Conservation (phyloP, 345 rosid species). For the Gynandropsis gynandra region DNA sequence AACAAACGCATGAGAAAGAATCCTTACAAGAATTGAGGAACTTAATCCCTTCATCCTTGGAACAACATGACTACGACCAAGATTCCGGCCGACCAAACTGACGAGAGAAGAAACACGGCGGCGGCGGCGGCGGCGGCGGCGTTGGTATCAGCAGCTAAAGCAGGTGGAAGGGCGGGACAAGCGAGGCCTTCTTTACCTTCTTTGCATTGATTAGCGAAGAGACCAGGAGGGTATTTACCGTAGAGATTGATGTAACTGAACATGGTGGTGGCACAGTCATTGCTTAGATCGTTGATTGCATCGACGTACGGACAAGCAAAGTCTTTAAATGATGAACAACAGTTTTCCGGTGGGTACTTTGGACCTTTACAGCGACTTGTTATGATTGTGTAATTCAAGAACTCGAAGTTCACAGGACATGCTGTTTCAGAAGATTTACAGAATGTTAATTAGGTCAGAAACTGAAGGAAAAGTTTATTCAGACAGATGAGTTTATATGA, state of each 20-base stretch:
- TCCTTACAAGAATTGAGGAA: conserved; percentile 1
- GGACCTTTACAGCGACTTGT: conserved; percentile 55
- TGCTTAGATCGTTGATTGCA: conserved; percentile 36
- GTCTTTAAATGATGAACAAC: conserved; percentile 47
- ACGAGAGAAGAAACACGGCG: no score
- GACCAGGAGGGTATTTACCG: conserved; percentile 60
- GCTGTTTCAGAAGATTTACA: conserved; percentile 26
- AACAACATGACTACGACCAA: conserved; percentile 26
- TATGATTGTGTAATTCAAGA: conserved; percentile 43
- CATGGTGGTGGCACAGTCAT: conserved; percentile 48
- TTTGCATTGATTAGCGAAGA: conserved; percentile 46
- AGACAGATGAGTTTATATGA: no score
- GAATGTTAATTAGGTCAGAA: no score
- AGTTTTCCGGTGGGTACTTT: conserved; percentile 32
- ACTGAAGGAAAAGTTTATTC: no score
- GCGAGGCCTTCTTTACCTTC: conserved; percentile 50
- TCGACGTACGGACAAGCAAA: conserved; percentile 57
- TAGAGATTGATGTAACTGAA: conserved; percentile 57
- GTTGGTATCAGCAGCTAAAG: conserved; percentile 8
- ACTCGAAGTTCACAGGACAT: conserved; percentile 62
- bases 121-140: no score
- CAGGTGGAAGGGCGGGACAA: conserved; percentile 37
- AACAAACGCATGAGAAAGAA: conserved; percentile 23
- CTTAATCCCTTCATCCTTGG: conserved; percentile 2
- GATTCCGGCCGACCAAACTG: conserved; percentile 15